These are phyloP conservation scores for Diaporthe sp. DNA, from an alignment of 2,329 filamentous ascomycete genomes.

Conservation along the genomic window DNA sequence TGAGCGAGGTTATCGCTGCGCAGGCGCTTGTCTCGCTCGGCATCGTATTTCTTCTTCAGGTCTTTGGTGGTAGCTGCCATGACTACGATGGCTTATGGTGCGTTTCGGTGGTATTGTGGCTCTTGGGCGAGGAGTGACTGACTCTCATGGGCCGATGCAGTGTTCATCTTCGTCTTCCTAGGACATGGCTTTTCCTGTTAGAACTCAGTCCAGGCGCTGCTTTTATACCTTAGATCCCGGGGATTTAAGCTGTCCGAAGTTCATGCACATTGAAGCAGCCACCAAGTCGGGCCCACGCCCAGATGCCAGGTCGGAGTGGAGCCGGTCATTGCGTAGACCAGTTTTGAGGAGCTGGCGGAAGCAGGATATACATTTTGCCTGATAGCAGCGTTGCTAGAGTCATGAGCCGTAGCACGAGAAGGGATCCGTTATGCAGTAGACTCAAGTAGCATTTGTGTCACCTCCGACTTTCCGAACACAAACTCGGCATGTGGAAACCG, in stretches of 20 bases:
- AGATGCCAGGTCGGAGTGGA: not conserved
- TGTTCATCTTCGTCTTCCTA: fast-evolving
- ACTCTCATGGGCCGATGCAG: not conserved
- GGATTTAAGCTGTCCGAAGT: not conserved
- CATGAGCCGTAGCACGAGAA: not conserved
- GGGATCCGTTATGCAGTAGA: not conserved
- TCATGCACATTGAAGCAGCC: not conserved
- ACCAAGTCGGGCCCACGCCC: not conserved
- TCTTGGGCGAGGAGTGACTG: not conserved
- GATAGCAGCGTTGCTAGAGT: not conserved
- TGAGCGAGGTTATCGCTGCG: not conserved
- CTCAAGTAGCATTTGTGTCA: not conserved
- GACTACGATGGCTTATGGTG: too few species aligned
- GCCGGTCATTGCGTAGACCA: not conserved
- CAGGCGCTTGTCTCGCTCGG: constrained; percentile 6
- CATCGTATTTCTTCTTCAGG: constrained; percentile 4
- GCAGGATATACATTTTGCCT: not conserved
- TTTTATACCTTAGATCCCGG: not conserved
- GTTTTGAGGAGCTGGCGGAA: not conserved
- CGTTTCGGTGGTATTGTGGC: not conserved
- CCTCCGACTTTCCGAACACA: not conserved
- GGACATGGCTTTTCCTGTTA: not conserved
- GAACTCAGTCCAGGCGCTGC: not conserved
- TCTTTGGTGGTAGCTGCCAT: not conserved
- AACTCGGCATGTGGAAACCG: not conserved